Percentiles rank a stretch among this genome's conserved stretches.
Conservation (phyloP, 176 grass and related monocot genomes). For the bread wheat (Triticum aestivum) region DNA sequence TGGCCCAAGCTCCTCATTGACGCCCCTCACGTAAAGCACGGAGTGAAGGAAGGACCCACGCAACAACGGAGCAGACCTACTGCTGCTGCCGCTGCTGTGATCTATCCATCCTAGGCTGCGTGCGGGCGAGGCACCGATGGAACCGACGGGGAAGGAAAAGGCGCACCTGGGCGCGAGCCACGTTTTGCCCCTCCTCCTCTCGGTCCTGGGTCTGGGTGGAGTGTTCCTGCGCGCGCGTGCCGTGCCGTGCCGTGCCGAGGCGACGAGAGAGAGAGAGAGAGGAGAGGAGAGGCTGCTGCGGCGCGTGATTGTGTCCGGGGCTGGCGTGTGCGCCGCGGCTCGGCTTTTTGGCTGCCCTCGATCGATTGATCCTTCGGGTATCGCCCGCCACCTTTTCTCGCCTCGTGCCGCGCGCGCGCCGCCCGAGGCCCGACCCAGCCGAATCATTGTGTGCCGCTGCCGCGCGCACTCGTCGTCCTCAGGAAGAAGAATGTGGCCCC, state of each 20-base stretch:
- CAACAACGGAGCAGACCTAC: neutral
- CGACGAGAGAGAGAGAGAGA: neutral
- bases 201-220: neutral
- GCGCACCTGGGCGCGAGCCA: slow-evolving; percentile 51
- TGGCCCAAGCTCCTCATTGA: neutral
- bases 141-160: slow-evolving; percentile 21
- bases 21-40: neutral
- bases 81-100: neutral
- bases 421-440: slow-evolving; percentile 30
- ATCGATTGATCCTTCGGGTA: neutral
- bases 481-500: neutral
- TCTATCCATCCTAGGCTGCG: neutral
- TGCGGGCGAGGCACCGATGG: neutral
- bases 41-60: neutral
- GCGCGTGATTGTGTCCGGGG: slow-evolving; percentile 26
- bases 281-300: neutral
- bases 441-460: slow-evolving; percentile 42
- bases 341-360: slow-evolving; percentile 28
- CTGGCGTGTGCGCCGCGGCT: slow-evolving; percentile 2
- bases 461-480: too few relatives aligned
- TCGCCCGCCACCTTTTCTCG: neutral
- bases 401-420: slow-evolving; percentile 4
- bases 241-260: neutral
- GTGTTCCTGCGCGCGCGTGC: neutral
- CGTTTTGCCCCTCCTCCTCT: slow-evolving; percentile 40